Evolutionary conservation across 257 asterid species (phyloP).

Genomic region (Capsicum rhomboideum): DNA sequence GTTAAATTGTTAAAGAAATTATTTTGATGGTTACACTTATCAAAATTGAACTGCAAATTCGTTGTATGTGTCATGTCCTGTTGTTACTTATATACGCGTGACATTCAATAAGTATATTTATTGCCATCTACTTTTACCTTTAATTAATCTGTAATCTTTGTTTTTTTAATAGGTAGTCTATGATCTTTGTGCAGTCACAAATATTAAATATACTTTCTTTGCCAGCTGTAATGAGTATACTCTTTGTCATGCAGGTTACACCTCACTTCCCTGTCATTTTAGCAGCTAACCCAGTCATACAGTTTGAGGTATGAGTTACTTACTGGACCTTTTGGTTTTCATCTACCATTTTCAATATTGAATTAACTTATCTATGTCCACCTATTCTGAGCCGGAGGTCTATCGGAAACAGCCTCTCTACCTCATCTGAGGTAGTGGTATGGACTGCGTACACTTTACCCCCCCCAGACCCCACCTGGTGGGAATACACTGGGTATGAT

Average conservation of each 20-base stretch:
- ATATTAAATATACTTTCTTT: background rate
- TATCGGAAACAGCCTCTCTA: no score
- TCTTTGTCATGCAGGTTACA: conserved; percentile 57
- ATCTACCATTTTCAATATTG: background rate
- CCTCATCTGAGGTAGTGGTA: no score
- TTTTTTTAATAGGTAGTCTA: background rate
- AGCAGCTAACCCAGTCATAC: conserved; percentile 70
- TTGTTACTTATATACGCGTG: background rate
- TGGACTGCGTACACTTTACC: no score
- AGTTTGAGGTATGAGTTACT: conserved; percentile 63
- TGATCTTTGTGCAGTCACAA: background rate
- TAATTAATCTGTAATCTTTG: background rate
- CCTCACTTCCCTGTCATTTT: conserved; percentile 72
- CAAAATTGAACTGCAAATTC: background rate
- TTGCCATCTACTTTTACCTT: background rate
- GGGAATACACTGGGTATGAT: no score
- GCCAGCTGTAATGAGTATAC: conserved; percentile 9
- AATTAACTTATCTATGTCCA: background rate
- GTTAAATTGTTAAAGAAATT: background rate
- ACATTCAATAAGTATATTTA: background rate
- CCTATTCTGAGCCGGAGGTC: no score
- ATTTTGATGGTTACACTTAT: background rate
- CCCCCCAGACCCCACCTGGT: no score
- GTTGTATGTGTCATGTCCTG: background rate
- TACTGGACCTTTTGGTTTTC: background rate